Conservation (phyloP, 2,329 filamentous ascomycete species). For the Fusarium sp. region DNA sequence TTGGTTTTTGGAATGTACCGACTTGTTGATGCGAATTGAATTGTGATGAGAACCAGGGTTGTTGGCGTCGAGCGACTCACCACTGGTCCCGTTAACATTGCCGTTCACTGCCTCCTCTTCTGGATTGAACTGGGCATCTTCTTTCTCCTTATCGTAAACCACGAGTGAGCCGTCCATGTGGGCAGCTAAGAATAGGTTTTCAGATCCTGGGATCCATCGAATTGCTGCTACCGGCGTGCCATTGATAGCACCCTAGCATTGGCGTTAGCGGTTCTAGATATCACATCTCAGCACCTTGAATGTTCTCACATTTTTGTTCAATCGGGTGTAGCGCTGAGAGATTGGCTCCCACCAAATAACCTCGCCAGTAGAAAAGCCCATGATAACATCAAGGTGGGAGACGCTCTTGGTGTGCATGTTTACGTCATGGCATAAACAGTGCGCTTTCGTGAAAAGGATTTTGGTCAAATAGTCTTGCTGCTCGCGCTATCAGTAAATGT, state of each 20-base stretch:
- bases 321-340: slow-evolving; percentile 91
- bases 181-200: slow-evolving; percentile 90
- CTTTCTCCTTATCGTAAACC: slow-evolving; percentile 97
- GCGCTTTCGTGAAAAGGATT: slow-evolving; percentile 95
- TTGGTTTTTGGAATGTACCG: slow-evolving; percentile 92
- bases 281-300: neutral
- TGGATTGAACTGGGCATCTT: slow-evolving; percentile 81
- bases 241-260: slow-evolving; percentile 82
- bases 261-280: slow-evolving; percentile 21
- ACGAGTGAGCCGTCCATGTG: slow-evolving; percentile 92
- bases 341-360: slow-evolving; percentile 99
- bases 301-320: slow-evolving; percentile 88
- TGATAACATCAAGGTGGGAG: slow-evolving; percentile 87
- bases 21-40: slow-evolving; percentile 83
- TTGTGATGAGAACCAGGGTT: slow-evolving; percentile 53
- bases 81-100: slow-evolving; percentile 54
- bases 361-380: slow-evolving; percentile 96
- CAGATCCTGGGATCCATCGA: slow-evolving; percentile 92
- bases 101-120: slow-evolving; percentile 72
- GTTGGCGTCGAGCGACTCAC: slow-evolving; percentile 52
- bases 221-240: slow-evolving; percentile 87
- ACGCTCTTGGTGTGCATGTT: slow-evolving; percentile 83
- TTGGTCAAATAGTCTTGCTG: slow-evolving; percentile 93
- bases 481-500: slow-evolving; percentile 42
- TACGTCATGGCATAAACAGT: slow-evolving; percentile 93